Conservation (phyloP, 495 filamentous ascomycete genomes). For the Pyrenopolyporus hunteri region DNA sequence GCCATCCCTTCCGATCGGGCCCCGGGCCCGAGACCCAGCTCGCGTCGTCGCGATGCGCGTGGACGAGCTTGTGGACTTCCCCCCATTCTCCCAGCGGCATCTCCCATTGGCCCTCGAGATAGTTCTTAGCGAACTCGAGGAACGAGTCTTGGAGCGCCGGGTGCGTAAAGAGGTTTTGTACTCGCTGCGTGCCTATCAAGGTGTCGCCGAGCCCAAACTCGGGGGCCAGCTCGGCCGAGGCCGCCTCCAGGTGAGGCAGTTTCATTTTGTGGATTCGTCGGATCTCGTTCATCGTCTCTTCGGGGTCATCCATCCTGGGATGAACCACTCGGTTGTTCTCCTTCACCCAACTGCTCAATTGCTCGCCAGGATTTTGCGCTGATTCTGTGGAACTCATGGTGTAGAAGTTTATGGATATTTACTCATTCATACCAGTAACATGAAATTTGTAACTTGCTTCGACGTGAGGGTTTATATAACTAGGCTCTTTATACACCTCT, state of each 20-base stretch:
- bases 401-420: background rate
- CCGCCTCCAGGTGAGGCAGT: constrained; percentile 6
- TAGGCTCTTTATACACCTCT: constrained; percentile 5
- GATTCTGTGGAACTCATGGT: background rate
- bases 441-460: background rate
- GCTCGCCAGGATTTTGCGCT: background rate
- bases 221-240: constrained; percentile 31
- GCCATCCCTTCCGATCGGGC: background rate
- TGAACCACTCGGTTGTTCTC: background rate
- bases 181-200: constrained; percentile 19
- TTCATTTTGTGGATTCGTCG: constrained; percentile 18
- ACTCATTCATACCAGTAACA: background rate
- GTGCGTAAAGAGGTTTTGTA: constrained; percentile 29
- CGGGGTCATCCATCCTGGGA: constrained; percentile 14
- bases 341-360: background rate
- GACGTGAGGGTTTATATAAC: background rate
- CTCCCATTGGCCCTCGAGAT: constrained; percentile 16
- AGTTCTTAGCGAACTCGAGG: constrained; percentile 22
- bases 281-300: constrained; percentile 14
- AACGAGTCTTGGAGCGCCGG: constrained; percentile 11
- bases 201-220: constrained; percentile 41
- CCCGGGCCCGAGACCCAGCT: background rate
- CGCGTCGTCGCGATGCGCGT: background rate
- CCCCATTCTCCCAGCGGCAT: constrained; percentile 22
- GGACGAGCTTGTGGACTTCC: constrained; percentile 4